Base-by-base conservation (phyloP, 2,329 filamentous ascomycete genomes). In the Colletotrichum sp. region DNA sequence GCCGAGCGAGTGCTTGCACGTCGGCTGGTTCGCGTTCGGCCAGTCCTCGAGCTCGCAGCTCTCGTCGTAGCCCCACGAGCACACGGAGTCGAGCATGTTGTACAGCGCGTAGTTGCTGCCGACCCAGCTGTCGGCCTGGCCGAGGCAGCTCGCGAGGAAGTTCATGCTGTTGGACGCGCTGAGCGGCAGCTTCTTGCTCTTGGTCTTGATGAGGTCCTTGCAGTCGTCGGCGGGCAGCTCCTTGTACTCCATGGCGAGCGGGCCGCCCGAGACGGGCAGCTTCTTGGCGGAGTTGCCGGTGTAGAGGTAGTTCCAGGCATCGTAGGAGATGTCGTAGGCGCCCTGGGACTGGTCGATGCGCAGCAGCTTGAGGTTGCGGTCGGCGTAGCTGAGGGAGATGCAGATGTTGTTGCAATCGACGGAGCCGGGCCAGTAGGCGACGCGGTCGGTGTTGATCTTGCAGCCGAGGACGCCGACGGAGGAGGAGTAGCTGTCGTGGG, bases 91-190 rank as follows among this genome's bases (percentile, higher is more conserved):
- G 72, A 84, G 81, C 62, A 91, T 89, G 80, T 92, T 91, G 81
- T 86, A 90, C 16, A 90, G 81, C 2, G 85, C 83, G 79, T 88
- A 85, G 80, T 91, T 88, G 6, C 85, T 73, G 26, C 83, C 87
- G 13, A 90, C 87, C 88, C 88, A 91, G 77, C 84, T 87, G 71
- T 81, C 78, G 6, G 75, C 77, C 36, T 82, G 79, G 49, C 79
- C 84, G 44, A 89, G 82, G 76, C 89, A 90, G 77, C 82, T 85
- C 13, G 82, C 82, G n/a, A 90, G 80, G 71, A 85, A 91, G 79
- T 90, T 89, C 85, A 90, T 89, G 84, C 86, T 88, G 81, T 90
- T 90, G 73, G 88, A 80, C 1, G 89, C 89, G 80, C 86, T 85
- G 71, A 88, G 83, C 0, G 87, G 85, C 24, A 88, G 78, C 75